phyloP scores from a whole-genome alignment of 179 eudicot genomes.

The Beta macrorhiza region DNA sequence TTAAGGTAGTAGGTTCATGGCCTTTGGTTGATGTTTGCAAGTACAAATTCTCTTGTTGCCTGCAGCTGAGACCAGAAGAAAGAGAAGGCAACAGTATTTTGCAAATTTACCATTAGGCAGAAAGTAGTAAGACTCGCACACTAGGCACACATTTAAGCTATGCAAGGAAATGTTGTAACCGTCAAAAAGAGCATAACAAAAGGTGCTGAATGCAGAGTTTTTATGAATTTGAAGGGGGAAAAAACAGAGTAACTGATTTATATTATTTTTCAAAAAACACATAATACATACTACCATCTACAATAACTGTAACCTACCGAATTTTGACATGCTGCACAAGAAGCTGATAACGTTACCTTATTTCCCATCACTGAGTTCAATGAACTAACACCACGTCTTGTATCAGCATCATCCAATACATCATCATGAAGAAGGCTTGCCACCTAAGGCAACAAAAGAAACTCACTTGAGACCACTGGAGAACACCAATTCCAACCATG shows the following conservation, averaged over 20 bases:
- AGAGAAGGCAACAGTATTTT: background rate
- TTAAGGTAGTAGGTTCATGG: no score
- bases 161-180: background rate
- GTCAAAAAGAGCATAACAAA: no score
- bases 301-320: slow-evolving; percentile 1
- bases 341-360: slow-evolving; percentile 54
- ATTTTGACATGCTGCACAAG: slow-evolving; percentile 2
- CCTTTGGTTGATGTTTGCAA: no score
- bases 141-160: background rate
- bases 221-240: no score
- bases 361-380: slow-evolving; percentile 87
- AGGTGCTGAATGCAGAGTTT: no score
- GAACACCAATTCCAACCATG: background rate
- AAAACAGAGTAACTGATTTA: no score
- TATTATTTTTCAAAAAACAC: no score
- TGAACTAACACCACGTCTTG: slow-evolving; percentile 87
- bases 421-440: slow-evolving; percentile 99
- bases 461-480: background rate
- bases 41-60: no score
- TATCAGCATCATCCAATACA: slow-evolving; percentile 96
- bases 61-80: background rate
- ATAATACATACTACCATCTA: background rate
- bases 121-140: background rate
- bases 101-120: background rate
- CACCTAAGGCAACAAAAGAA: slow-evolving; percentile 46